Conservation (phyloP, 2,329 filamentous ascomycete species). For the Colletotrichum sp. region DNA sequence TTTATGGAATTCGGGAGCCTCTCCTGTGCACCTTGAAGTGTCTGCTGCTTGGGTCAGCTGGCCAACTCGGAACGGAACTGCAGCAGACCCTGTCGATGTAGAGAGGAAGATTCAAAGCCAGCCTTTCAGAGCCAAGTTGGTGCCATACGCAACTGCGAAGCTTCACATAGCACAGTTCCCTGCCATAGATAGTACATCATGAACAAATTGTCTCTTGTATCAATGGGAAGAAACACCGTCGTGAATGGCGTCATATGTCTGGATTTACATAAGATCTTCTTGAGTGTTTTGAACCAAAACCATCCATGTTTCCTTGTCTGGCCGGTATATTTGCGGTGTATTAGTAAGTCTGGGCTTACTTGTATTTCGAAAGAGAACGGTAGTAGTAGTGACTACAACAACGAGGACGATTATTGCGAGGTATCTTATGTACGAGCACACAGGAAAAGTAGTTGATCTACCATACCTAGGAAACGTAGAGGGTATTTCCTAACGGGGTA, state of each 20-base stretch:
- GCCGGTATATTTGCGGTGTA: neutral
- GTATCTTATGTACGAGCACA: neutral
- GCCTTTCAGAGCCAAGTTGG: conserved; percentile 24
- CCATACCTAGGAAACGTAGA: no score
- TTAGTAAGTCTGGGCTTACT: neutral
- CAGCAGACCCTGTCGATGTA: conserved; percentile 23
- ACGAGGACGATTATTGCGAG: no score
- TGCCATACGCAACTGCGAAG: conserved; percentile 51
- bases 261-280: neutral
- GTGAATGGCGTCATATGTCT: no score
- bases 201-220: neutral
- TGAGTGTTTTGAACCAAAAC: neutral
- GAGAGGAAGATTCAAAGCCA: conserved; percentile 30
- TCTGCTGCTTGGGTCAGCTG: conserved; percentile 28
- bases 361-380: neutral
- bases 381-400: neutral
- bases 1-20: conserved; percentile 35
- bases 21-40: conserved; percentile 33
- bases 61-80: neutral
- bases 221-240: accelerated
- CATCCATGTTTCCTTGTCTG: no score
- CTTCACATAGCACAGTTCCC: conserved; percentile 51
- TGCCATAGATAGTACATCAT: neutral
- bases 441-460: neutral
- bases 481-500: no score